Percentiles rank a stretch among this genome's conserved stretches.
phyloP scores from a whole-genome alignment of 441 rosid genomes.

The Populus hybrid region DNA sequence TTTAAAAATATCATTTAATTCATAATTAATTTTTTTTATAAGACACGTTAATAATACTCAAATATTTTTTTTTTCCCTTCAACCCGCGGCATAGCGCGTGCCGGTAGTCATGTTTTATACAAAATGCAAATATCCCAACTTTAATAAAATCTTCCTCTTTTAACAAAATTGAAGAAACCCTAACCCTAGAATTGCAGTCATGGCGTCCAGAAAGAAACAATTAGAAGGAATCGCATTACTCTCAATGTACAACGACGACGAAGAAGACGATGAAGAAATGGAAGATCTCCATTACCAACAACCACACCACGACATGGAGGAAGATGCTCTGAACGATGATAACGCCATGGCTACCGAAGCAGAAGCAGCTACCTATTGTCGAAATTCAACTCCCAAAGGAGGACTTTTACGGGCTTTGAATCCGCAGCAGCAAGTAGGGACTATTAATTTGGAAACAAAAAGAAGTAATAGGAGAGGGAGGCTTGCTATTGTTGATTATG shows the following conservation, averaged over 20 bases:
- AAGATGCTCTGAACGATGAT: constrained; percentile 24
- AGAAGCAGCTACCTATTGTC: neutral
- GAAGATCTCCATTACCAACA: constrained; percentile 52
- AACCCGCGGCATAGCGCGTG: no score
- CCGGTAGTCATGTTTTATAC: no score
- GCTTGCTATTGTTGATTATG: constrained; percentile 63
- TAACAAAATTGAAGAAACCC: constrained; percentile 2
- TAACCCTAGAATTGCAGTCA: constrained; percentile 22
- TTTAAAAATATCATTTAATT: no score
- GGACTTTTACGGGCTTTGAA: constrained; percentile 28
- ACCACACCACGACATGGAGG: constrained; percentile 29
- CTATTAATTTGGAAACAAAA: constrained; percentile 20
- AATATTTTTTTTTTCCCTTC: no score
- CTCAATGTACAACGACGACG: constrained; percentile 88
- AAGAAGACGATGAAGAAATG: constrained; percentile 97
- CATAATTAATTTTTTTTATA: no score
- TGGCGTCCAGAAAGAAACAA: constrained; percentile 75
- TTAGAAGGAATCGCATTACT: constrained; percentile 87
- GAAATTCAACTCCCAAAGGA: neutral
- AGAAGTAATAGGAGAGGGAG: constrained; percentile 35
- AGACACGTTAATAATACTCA: no score
- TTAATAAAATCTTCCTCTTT: neutral
- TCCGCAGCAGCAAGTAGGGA: constrained; percentile 15
- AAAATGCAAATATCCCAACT: no score
- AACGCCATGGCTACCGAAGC: neutral